Base-by-base conservation (phyloP, 192 early-diverging fungal genomes). In the Entomortierella parvispora region DNA sequence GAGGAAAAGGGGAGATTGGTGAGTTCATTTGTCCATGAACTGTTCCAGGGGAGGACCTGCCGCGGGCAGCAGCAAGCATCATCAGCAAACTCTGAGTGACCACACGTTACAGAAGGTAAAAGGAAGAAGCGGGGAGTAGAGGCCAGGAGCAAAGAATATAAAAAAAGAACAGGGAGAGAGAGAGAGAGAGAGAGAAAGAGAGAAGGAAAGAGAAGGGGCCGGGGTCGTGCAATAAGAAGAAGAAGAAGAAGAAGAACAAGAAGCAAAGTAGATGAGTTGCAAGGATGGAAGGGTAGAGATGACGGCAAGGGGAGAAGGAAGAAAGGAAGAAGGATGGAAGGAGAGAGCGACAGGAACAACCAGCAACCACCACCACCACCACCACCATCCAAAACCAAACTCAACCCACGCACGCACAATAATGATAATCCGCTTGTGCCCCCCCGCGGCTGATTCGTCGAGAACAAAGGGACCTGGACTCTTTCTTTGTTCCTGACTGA, bases 311-410 rank as follows among this genome's bases (percentile, higher is more conserved):
- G 11, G 34, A 57, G 46, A 20, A 12, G 33, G 23, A 46, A 11
- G 31, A 65, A 49, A 51, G 26, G 25, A 32, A 56, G 15, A 57
- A 23, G 18, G 28, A 67, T 10, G 32, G 44, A 32, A 42, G 33
- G 25, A 42, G 18, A 34, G 32, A 64, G 34, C 23, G 25, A 59
- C 32, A 57, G 9, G 3, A 57, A 40, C 51, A 53, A 14, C 20
- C 6, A 52, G 11, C 11, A 23, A 52, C 20, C 6, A 28, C 12
- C 20, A 52, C 1, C 22, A 52, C 23, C 50, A 52, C 14, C 50
- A 14, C 20, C 3, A 14, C 15, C 46, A 47, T 4, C 14, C 4
- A 47, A 15, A 40, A 40, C 7, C 5, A 40, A 40, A 40, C 7
- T 9, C 7, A 40, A 40, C 37, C 12, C 37, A 40, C 5, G 12